Evolutionary conservation across 2,329 filamentous ascomycete genomes (phyloP), one percentile per base, ranked within the genome.

Genomic region (Cordyceps militaris): DNA sequence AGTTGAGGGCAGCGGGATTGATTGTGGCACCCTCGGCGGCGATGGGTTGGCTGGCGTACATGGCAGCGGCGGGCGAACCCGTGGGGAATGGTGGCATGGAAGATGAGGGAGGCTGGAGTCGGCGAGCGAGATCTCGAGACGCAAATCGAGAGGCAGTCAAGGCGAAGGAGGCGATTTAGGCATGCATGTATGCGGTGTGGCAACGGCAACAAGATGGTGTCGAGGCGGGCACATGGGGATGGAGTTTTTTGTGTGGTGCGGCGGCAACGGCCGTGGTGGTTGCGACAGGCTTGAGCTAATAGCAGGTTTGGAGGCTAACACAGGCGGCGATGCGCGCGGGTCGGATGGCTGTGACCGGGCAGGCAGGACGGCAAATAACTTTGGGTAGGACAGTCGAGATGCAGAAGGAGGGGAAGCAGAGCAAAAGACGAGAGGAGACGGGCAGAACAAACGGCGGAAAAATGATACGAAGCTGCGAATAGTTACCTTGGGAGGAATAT

Each of bases 1-100:
- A 86, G 77, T 88, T 91, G 77, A 96, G 81, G 63, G 88, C 89
- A 69, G 89, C 89, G 72, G 91, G 91, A 80, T 95, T 90, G 80
- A 96, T 94, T 70, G 91, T 95, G 71, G 88, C 89, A 79, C 87
- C 87, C 72, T 89, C 87, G 82, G 88, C 87, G 75, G 84, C 84
- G 79, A 86, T 87, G 73, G 85, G 81, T 74, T 66, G 70, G 60
- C 66, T 68, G 61, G 70, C 68, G 68, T 73, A 73, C 72, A 73
- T 74, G 67, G 62, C 67, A 64, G 58, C 46, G 57, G 52, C 51
- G 46, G 47, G 61, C 60, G 63, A 57, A 63, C 43, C 46, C 53
- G 57, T 52, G 38, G 50, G 44, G 61, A 57, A 48, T 50, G 65
- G 56, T 60, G 60, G 63, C 63, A 61, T 63, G 62, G 51, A 63